phyloP scores from a whole-genome alignment of 768 basidiomycete genomes.

The Gymnopilus dilepis region DNA sequence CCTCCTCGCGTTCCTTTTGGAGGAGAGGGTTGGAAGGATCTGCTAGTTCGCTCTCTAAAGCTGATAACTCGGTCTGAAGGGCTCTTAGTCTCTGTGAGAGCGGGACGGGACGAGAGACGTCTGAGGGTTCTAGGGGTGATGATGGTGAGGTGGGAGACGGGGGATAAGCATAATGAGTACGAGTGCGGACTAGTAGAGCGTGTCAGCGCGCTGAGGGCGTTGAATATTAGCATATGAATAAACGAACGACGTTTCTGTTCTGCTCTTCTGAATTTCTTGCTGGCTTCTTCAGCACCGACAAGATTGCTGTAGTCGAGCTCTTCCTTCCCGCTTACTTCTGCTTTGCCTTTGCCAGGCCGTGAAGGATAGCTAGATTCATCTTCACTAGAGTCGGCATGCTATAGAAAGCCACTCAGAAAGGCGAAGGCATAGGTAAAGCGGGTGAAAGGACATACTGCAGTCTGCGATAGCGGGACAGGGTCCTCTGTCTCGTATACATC shows the following conservation, averaged over 20 bases:
- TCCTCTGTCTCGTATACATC: constrained; percentile 95
- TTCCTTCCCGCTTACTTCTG: constrained; percentile 52
- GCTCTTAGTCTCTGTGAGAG: constrained; percentile 64
- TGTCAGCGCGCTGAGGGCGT: constrained; percentile 3
- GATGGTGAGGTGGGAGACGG: constrained; percentile 62
- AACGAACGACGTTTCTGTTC: constrained; percentile 63
- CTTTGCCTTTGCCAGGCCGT: constrained; percentile 41
- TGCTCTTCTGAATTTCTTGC: constrained; percentile 70
- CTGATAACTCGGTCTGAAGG: constrained; percentile 77
- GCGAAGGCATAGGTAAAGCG: not conserved
- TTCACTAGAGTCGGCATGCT: constrained; percentile 71
- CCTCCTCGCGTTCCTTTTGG: constrained; percentile 61
- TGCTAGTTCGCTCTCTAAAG: constrained; percentile 83
- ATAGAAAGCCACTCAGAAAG: constrained; percentile 13
- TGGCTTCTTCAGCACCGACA: constrained; percentile 70
- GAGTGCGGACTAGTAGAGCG: constrained; percentile 46
- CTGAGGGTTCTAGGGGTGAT: constrained; percentile 40
- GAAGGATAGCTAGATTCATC: constrained; percentile 59
- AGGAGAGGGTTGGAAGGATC: constrained; percentile 79
- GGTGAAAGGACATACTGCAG: constrained; percentile 46
- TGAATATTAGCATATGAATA: not conserved
- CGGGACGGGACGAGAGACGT: constrained; percentile 42
- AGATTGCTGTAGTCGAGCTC: constrained; percentile 74
- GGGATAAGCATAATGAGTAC: constrained; percentile 71
- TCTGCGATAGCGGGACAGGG: constrained; percentile 56